Percentiles rank a stretch among this genome's conserved stretches.
Conservation (phyloP, 768 basidiomycete species). For the Tephrocybe sp. region DNA sequence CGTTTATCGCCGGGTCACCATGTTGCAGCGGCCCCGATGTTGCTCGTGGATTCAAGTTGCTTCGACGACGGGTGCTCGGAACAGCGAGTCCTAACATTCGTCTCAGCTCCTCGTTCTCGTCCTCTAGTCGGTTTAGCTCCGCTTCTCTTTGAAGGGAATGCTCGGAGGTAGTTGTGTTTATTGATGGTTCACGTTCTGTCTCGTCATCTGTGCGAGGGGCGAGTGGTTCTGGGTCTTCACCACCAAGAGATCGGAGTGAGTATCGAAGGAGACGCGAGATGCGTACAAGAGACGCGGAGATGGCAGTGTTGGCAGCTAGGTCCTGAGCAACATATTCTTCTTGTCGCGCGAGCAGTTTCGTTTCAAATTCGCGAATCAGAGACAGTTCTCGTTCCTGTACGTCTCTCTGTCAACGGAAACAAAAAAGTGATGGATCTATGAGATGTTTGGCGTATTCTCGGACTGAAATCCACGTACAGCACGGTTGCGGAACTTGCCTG, state of each 20-base stretch:
- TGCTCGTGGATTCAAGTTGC: slow-evolving; percentile 17
- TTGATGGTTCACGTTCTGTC: slow-evolving; percentile 43
- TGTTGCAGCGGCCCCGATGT: slow-evolving; percentile 23
- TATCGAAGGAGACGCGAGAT: slow-evolving; percentile 70
- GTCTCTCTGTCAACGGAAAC: slow-evolving; percentile 80
- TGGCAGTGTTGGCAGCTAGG: slow-evolving; percentile 60
- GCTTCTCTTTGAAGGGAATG: slow-evolving; percentile 87
- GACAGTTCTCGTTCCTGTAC: slow-evolving; percentile 92
- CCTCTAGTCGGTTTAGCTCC: slow-evolving; percentile 84
- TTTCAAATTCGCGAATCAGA: slow-evolving; percentile 88
- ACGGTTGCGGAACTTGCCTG: slow-evolving; percentile 75
- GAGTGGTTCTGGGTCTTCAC: slow-evolving; percentile 52
- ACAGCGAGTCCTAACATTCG: slow-evolving; percentile 60
- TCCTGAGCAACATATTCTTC: slow-evolving; percentile 61
- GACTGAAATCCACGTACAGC: slow-evolving; percentile 61
- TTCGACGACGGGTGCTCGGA: slow-evolving; percentile 23
- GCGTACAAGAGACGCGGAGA: slow-evolving; percentile 68
- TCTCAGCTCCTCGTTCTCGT: slow-evolving; percentile 83
- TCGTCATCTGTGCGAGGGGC: slow-evolving; percentile 25
- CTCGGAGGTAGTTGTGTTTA: slow-evolving; percentile 47
- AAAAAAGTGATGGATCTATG: slow-evolving; percentile 6
- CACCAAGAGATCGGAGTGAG: slow-evolving; percentile 66
- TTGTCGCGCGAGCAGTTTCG: slow-evolving; percentile 74
- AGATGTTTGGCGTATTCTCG: neutral
- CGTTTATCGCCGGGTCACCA: slow-evolving; percentile 23